Evolutionary conservation across 345 rosid species (phyloP), one percentile per base, ranked within the genome.

Genomic region (Tarenaya hassleriana): DNA sequence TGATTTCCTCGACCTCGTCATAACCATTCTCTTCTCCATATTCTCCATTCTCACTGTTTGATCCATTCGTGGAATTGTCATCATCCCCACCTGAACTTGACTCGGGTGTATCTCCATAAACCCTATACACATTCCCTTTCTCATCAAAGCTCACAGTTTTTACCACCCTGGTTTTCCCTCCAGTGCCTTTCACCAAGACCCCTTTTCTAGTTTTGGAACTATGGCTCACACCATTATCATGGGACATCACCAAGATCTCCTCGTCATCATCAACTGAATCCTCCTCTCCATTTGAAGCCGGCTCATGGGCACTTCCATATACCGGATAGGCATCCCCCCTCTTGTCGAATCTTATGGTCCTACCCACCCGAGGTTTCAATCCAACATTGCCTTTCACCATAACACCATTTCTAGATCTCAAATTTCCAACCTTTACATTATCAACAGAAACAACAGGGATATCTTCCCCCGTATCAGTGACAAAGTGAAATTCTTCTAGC

Each of bases 401-500:
- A 50, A 14, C 63, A 61, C 78, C 79, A 32, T 19, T 60, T 55
- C 51, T 67, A 20, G n/a, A 37, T 57, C 61, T 49, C 7, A 46
- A 60, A 53, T 29, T 40, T 33, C 42, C 29, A 31, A 19, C 20
- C 60, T 60, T 64, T 50, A 53, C 57, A 29, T 44, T 64, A 53
- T 58, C 40, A n/a, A 13, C 1, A 14, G 15, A 33, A 59, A 46
- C 21, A 19, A 60, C 41, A 19, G 32, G 34, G 20, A 56, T 62
- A 58, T 64, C 75, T 13, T 58, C 77, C 5, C 42, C 7, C 14
- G 43, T 47, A 52, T 63, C 76, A 46, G 68, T 69, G 38, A 55
- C 58, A 32, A 79, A 67, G 40, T 62, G 78, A 55, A 81, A 77
- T 56, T 81, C 83, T 76, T 84, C 81, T 40, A 81, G 76, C 80